These are phyloP conservation scores for Russula sp. DNA, from an alignment of 768 basidiomycete genomes.

Conservation along the genomic window DNA sequence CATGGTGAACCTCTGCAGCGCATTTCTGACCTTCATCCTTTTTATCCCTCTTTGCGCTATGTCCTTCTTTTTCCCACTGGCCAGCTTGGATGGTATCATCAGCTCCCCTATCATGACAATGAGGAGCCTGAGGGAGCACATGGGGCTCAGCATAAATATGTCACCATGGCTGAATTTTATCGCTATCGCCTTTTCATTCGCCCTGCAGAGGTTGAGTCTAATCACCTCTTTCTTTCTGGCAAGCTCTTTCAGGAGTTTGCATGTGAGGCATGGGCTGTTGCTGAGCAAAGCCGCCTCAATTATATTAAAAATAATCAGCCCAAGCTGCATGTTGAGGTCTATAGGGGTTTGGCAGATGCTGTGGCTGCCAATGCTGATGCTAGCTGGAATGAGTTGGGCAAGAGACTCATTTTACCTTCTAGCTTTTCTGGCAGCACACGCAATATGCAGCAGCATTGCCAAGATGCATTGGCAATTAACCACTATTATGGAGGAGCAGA, in stretches of 20 bases:
- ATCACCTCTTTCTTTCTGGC: too few relatives aligned
- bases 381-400: too few relatives aligned
- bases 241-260: neutral
- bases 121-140: too few relatives aligned
- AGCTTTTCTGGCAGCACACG: too few relatives aligned
- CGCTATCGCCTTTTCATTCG: neutral
- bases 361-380: too few relatives aligned
- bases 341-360: too few relatives aligned
- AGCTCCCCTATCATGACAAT: neutral
- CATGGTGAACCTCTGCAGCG: neutral
- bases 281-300: too few relatives aligned
- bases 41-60: slow-evolving; percentile 1
- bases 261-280: neutral
- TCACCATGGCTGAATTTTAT: neutral
- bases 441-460: too few relatives aligned
- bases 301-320: too few relatives aligned
- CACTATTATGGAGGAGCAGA: neutral
- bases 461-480: neutral
- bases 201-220: neutral
- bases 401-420: too few relatives aligned
- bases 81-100: neutral
- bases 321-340: too few relatives aligned
- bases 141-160: neutral
- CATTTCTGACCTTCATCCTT: neutral
- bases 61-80: slow-evolving; percentile 8